Base-by-base conservation (phyloP, 495 filamentous ascomycete species). In the Aspergillus campestris region DNA sequence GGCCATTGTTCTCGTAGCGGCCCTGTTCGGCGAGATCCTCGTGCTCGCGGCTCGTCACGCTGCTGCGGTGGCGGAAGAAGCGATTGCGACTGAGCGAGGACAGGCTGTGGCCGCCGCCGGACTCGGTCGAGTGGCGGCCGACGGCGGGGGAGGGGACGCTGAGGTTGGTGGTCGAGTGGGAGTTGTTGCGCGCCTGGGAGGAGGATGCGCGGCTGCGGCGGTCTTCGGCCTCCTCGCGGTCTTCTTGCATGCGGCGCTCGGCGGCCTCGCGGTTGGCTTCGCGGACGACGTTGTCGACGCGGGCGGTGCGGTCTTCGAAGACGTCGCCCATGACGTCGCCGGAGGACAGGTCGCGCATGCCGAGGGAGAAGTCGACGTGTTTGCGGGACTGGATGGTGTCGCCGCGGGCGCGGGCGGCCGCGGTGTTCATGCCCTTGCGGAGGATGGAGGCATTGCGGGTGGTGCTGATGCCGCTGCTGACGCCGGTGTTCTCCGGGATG, bases 281-380 rank as follows among this genome's bases (percentile, higher is more conserved):
- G 31, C 66, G 66, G 40, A 67, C 59, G 31, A 69, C 56, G 18
- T 64, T 56, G 40, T 71, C 65, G 30, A 72, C 42, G 9, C 61
- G 65, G 9, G 57, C 49, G 40, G 32, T 42, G 41, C 62, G 69
- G 46, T 80, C 77, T 44, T 82, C 79, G 53, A 79, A 85, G 4
- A 89, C 74, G 52, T 90, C 85, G 40, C 78, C 82, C 57, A 79
- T 77, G 30, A 82, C 57, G 49, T 85, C 83, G 31, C 67, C 73
- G 8, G 77, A 70, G 9, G 71, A 69, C 15, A 84, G 65, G 45
- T 75, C 71, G 31, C 68, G 70, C 67, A 86, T 83, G 24, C 85
- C 85, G 6, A 87, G 70, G 5, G 83, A 85, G 64, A 89, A 89
- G 55, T 89, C 86, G 28, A 87, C 81, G 27, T 83, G 80, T 34